These are phyloP conservation scores for Fusarium abutilonis DNA, from an alignment of 2,329 filamentous ascomycete species.

Conservation along the genomic window DNA sequence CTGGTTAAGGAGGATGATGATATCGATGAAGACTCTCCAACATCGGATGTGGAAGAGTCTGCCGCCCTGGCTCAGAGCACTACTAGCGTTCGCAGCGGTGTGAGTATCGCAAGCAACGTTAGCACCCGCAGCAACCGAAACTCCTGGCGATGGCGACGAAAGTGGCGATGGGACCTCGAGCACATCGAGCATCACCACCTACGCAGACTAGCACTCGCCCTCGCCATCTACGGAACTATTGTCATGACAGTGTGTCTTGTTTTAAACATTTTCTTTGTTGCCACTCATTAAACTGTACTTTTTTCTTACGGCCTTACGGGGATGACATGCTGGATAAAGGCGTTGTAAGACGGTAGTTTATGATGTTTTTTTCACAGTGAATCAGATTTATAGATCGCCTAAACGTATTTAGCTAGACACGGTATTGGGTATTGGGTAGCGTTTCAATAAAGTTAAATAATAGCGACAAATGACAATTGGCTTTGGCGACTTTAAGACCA, in stretches of 20 bases:
- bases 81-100: constrained; percentile 56
- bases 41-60: constrained; percentile 61
- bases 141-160: constrained; percentile 63
- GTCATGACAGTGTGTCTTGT: constrained; percentile 91
- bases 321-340: constrained; percentile 37
- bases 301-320: constrained; percentile 30
- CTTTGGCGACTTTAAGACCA: constrained; percentile 3
- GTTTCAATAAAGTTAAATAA: constrained; percentile 38
- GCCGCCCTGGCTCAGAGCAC: constrained; percentile 58
- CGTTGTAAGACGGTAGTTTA: constrained; percentile 37
- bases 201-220: constrained; percentile 75
- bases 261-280: constrained; percentile 84
- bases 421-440: constrained; percentile 34
- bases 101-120: constrained; percentile 50
- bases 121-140: constrained; percentile 41
- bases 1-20: constrained; percentile 93
- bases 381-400: constrained; percentile 28
- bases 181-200: constrained; percentile 72
- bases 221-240: constrained; percentile 83
- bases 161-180: constrained; percentile 69
- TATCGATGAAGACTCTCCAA: constrained; percentile 64
- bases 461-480: constrained; percentile 23
- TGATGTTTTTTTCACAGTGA: constrained; percentile 36
- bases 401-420: constrained; percentile 44
- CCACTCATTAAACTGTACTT: constrained; percentile 57